phyloP scores from a whole-genome alignment of 495 filamentous ascomycete genomes.

The Bombardia bombarda region DNA sequence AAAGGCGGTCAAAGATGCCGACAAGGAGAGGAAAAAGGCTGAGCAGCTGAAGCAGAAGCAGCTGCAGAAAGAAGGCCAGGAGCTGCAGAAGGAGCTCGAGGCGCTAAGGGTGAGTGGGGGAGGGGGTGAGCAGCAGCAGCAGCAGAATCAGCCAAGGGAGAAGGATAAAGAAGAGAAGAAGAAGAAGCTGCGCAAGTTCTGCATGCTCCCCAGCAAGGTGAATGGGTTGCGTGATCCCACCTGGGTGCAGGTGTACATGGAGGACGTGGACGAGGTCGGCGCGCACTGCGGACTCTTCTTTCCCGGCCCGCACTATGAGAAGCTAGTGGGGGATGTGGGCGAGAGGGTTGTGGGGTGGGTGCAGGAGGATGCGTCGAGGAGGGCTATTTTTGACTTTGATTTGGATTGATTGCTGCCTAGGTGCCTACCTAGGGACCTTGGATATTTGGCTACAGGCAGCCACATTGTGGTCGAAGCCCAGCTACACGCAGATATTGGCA shows the following conservation, averaged over 20 bases:
- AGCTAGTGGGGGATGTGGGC: slow-evolving; percentile 67
- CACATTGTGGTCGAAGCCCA: too few species aligned
- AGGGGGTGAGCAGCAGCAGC: not conserved
- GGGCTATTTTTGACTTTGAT: slow-evolving; percentile 20
- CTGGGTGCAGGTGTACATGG: slow-evolving; percentile 74
- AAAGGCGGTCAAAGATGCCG: slow-evolving; percentile 11
- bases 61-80: slow-evolving; percentile 6
- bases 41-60: slow-evolving; percentile 37
- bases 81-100: slow-evolving; percentile 26
- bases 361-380: slow-evolving; percentile 40
- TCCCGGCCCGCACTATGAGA: slow-evolving; percentile 59
- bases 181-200: slow-evolving; percentile 63
- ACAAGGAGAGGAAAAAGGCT: too few species aligned
- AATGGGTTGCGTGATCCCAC: slow-evolving; percentile 47
- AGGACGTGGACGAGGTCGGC: slow-evolving; percentile 72
- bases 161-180: slow-evolving; percentile 30
- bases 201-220: slow-evolving; percentile 53
- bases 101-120: not conserved
- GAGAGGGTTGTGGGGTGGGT: slow-evolving; percentile 67
- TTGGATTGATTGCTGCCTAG: not conserved
- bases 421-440: not conserved
- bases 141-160: slow-evolving; percentile 13
- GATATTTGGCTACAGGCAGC: not conserved
- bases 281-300: slow-evolving; percentile 84
- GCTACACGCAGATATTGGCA: too few species aligned